Conservation (phyloP, 306 rosid genomes). For the Senna siamea region DNA sequence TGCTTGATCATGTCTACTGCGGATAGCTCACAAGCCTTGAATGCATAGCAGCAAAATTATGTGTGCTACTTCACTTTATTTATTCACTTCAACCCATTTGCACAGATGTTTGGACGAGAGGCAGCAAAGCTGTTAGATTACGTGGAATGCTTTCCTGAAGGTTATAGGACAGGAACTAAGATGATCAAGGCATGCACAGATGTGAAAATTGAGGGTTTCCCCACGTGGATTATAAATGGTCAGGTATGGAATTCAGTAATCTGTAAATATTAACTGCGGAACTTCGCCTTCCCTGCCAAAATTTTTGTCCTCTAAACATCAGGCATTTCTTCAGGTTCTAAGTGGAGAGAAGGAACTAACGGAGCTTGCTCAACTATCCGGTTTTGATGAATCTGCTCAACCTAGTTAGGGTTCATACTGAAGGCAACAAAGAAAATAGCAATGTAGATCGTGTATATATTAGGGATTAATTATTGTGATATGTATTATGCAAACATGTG, state of each 20-base stretch:
- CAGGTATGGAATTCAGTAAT: constrained; percentile 56
- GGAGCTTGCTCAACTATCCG: constrained; percentile 70
- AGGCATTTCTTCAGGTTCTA: constrained; percentile 53
- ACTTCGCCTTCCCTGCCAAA: constrained; percentile 2
- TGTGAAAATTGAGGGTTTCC: constrained; percentile 83
- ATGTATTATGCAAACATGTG: background rate
- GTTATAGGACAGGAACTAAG: constrained; percentile 71
- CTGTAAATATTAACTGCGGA: constrained; percentile 12
- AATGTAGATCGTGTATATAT: constrained; percentile 41
- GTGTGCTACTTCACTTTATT: background rate
- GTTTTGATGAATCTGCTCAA: constrained; percentile 55
- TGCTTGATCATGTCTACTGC: constrained; percentile 21
- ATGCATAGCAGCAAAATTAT: constrained; percentile 15
- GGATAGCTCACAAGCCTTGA: background rate
- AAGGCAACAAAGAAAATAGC: constrained; percentile 5
- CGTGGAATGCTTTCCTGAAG: constrained; percentile 92
- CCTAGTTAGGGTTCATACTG: constrained; percentile 36
- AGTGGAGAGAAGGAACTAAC: constrained; percentile 72
- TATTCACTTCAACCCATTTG: constrained; percentile 3
- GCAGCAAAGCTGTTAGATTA: constrained; percentile 77
- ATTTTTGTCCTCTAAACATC: constrained; percentile 35
- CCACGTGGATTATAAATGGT: constrained; percentile 84
- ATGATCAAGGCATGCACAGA: constrained; percentile 72
- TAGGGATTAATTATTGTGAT: constrained; percentile 34
- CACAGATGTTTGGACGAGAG: constrained; percentile 85